Evolutionary conservation across 2,329 filamentous ascomycete species (phyloP), one percentile per base, ranked within the genome.

Genomic region (Fusarium coicis): DNA sequence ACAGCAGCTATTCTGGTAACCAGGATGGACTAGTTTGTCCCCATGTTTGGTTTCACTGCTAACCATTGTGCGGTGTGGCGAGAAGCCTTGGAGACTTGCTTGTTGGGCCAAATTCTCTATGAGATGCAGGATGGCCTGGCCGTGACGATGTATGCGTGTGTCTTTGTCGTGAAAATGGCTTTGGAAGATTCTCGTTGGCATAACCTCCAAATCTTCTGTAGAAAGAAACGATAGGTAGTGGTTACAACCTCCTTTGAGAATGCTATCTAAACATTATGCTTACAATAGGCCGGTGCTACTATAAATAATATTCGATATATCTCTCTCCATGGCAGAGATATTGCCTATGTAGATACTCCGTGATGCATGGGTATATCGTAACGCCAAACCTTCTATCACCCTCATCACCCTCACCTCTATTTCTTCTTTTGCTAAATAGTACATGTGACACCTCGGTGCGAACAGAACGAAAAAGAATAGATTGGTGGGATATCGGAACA

Each of bases 391-490:
- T 54, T 39, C 23, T 42, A 30, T 39, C 50, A 10, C 36, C 21
- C n/a, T n/a, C n/a, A 30, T 39, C 50, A 10, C 36, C 34, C 19
- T 54, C 26, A 40, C 19, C 16, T 40, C 36, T 40, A n/a, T 30
- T 42, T 54, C 26, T 54, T 54, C 23, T 21, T 42, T 39, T 42
- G 15, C 21, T n/a, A 26, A n/a, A 43, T 34, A 11, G 32, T 39
- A 26, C 64, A 68, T 55, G 66, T 68, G 66, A 63, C 42, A 44
- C 64, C 64, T 63, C 64, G 66, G 66, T n/a, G 28, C 30, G 46
- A 43, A 30, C 37, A 30, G 58, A 40, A 34, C 49, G 18, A 55
- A 28, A 54, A 43, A 26, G 55, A 47, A 47, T 28, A 16, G 12
- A 40, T 46, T 36, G 46, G 46, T 43, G 42, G 63, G 37, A 42